These are phyloP conservation scores for Marasmius tenuissimus DNA, from an alignment of 1,284 basidiomycete species.

Conservation along the genomic window DNA sequence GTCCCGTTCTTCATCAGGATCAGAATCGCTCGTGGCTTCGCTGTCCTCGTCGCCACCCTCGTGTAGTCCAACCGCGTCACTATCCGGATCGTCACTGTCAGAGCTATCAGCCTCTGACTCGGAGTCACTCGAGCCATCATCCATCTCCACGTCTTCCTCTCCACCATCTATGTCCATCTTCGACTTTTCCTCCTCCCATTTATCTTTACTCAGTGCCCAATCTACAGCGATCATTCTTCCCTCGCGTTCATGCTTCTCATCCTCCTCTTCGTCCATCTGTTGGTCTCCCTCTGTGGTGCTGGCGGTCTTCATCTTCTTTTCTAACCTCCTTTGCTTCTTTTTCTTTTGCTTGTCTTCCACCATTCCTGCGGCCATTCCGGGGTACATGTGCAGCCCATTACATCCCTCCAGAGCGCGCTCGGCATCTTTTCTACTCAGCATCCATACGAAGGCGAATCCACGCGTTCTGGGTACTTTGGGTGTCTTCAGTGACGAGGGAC, in stretches of 20 bases:
- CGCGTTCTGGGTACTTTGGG: constrained; percentile 49
- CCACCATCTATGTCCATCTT: constrained; percentile 43
- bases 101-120: constrained; percentile 21
- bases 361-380: constrained; percentile 67
- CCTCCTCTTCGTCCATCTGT: constrained; percentile 31
- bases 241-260: constrained; percentile 37
- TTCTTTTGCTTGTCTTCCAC: constrained; percentile 75
- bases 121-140: constrained; percentile 15
- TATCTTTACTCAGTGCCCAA: constrained; percentile 94
- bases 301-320: constrained; percentile 49
- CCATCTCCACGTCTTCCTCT: constrained; percentile 38
- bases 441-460: constrained; percentile 97
- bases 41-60: constrained; percentile 33
- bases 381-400: constrained; percentile 75
- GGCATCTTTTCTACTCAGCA: constrained; percentile 84
- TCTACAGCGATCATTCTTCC: constrained; percentile 89
- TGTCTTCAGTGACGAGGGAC: constrained; percentile 1
- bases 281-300: constrained; percentile 35
- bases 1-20: constrained; percentile 36
- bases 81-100: constrained; percentile 29
- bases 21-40: constrained; percentile 29
- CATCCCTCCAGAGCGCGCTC: constrained; percentile 81
- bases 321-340: constrained; percentile 63
- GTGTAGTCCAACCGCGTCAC: constrained; percentile 42
- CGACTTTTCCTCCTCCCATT: constrained; percentile 82